Evolutionary conservation across 805 yeast species (phyloP), one percentile per base, ranked within the genome.

Genomic region (Babjeviella inositovora): DNA sequence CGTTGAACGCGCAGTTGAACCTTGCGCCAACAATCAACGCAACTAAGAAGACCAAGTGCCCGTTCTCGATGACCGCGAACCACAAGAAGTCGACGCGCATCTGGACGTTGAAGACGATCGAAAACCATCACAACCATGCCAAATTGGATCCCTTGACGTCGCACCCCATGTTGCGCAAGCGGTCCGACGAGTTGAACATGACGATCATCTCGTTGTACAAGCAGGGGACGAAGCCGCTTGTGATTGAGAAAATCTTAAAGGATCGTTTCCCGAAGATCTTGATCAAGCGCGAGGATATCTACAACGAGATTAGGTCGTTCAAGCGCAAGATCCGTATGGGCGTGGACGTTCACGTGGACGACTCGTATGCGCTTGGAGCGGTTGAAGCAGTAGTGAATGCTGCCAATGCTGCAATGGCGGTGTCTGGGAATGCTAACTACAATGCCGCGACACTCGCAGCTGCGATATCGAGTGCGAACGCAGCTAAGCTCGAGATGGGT

Each of bases 61-160:
- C 70, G 13, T 65, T 62, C 39, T 50, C 68, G n/a, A 62, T 65
- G 66, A 63, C 68, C 19, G 71, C 73, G 14, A 52, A 55, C 34
- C 62, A 41, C 35, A 59, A 64, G 14, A 65, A 64, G 34, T 50
- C 55, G 22, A 57, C 53, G 25, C 53, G 55, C 25, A 52, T 48
- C 19, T 65, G 72, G 72, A 57, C 63, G 11, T 43, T 65, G 22
- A 54, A 57, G 25, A 62, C 65, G 8, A 60, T 67, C 7, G 59
- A 68, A 32, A 62, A 62, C 39, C 67, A 62, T 34, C 72, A 65
- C 41, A 65, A 65, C 37, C 72, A 65, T 37, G 68, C 70, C 12
- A 66, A 62, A 35, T 49, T 64, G 30, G 69, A 62, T 33, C 71
- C 72, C 6, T 46, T 63, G 26, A 49, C 58, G 10, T 62, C 57